Evolutionary conservation across 345 rosid species (phyloP).

Genomic region (Limnanthes douglasii): DNA sequence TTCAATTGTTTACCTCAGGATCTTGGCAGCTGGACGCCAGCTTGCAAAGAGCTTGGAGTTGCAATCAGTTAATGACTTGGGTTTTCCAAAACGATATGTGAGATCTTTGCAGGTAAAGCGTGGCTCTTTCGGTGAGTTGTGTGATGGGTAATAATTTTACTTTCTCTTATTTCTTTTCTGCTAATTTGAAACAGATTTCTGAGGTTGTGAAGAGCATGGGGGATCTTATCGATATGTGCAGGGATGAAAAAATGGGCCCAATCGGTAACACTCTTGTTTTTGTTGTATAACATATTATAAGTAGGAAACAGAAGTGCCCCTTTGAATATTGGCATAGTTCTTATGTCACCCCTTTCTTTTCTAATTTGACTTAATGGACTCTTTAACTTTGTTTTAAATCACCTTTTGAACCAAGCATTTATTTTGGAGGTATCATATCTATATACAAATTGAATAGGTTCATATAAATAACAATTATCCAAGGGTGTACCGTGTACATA

Average conservation of each 20-base stretch:
- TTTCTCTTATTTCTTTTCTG: background rate
- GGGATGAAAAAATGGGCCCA: slow-evolving; percentile 62
- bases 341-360: background rate
- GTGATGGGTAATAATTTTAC: slow-evolving; percentile 2
- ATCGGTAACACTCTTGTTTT: slow-evolving; percentile 32
- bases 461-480: background rate
- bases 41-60: slow-evolving; percentile 65
- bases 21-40: slow-evolving; percentile 68
- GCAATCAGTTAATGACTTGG: slow-evolving; percentile 63
- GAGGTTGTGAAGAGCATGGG: slow-evolving; percentile 98
- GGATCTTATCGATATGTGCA: slow-evolving; percentile 71
- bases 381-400: background rate
- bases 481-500: background rate
- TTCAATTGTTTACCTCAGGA: slow-evolving; percentile 26
- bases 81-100: slow-evolving; percentile 82
- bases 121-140: slow-evolving; percentile 1
- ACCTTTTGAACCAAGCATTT: background rate
- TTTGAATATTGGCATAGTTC: too few relatives aligned
- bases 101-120: slow-evolving; percentile 78
- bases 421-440: background rate
- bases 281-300: background rate
- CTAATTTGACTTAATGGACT: background rate
- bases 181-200: slow-evolving; percentile 39
- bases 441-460: background rate
- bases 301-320: background rate